Evolutionary conservation across 1,139 yeast species (phyloP).

Genomic region (Kurtzmaniella quercitrusa): DNA sequence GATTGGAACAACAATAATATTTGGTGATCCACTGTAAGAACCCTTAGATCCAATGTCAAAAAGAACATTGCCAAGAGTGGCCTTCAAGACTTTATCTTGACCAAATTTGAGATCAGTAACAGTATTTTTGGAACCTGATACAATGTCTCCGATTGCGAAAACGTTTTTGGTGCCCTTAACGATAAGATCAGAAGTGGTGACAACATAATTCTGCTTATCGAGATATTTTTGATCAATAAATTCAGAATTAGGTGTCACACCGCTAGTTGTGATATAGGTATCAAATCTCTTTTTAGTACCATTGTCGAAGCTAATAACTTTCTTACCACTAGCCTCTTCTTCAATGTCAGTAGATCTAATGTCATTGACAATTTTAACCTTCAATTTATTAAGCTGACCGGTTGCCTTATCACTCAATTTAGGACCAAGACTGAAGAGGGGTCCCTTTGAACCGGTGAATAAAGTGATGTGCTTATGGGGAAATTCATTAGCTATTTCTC

Average conservation of each 20-base stretch:
- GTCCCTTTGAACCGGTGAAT: conserved; percentile 23
- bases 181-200: conserved; percentile 22
- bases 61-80: conserved; percentile 14
- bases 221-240: conserved; percentile 15
- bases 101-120: conserved; percentile 22
- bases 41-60: conserved; percentile 13
- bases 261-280: conserved; percentile 22
- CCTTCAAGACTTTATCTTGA: conserved; percentile 20
- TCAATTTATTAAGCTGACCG: conserved; percentile 18
- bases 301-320: conserved; percentile 11
- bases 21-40: conserved; percentile 11
- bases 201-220: conserved; percentile 19
- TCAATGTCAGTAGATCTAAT: conserved; percentile 9
- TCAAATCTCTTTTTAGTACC: conserved; percentile 21
- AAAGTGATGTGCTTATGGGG: conserved; percentile 22
- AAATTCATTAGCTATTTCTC: conserved; percentile 26
- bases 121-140: conserved; percentile 19
- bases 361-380: conserved; percentile 25
- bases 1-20: conserved; percentile 25
- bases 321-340: conserved; percentile 2
- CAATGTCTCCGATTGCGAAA: conserved; percentile 31
- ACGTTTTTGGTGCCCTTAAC: conserved; percentile 23
- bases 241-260: conserved; percentile 22
- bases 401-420: conserved; percentile 14
- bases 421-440: conserved; percentile 17